Evolutionary conservation across 2,329 filamentous ascomycete species (phyloP), one percentile per base, ranked within the genome.

Genomic region (Diplocarpon mali): DNA sequence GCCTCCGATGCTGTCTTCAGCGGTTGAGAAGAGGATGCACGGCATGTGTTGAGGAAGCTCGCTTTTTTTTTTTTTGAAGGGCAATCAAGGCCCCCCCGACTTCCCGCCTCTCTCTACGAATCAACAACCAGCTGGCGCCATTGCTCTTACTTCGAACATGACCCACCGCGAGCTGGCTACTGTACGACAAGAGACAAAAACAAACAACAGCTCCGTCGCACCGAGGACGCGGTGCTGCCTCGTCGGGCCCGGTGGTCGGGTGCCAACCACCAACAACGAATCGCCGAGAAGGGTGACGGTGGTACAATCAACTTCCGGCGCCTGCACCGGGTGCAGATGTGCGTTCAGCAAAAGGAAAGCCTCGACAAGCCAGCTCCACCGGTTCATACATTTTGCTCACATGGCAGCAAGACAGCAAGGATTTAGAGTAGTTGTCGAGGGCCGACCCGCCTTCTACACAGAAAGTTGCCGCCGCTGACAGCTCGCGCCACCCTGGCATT

Each of bases 201-300:
- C 20, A 24, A 24, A 7, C 20, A 24, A 11, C 44, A 27, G 38
- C 31, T 38, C 35, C 39, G 46, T 40, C 35, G 39, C n/a, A n/a
- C n/a, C n/a, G n/a, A n/a, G n/a, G n/a, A n/a, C n/a, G n/a, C n/a
- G n/a, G n/a, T n/a, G n/a, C 44, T 31, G 38, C 31, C 42, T 35
- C 39, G 46, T 40, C 35, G 39, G 24, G 42, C 28, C 36, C 32
- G 17, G 17, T 32, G 28, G 31, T 27, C 32, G 35, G 30, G 24
- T 15, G 30, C 35, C 40, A 38, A 35, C 13, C 7, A n/a, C 17
- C 10, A 14, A 35, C 38, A 47, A 44, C 48, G 48, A 50, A 50
- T 47, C 15, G 41, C 39, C 28, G 31, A 38, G 34, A 41, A 24
- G 7, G 37, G 17, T 41, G 39, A 44, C 42, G 15, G 40, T 36